Evolutionary conservation across 106 monocot genomes (phyloP).

Genomic region (Amphibolis antarctica): DNA sequence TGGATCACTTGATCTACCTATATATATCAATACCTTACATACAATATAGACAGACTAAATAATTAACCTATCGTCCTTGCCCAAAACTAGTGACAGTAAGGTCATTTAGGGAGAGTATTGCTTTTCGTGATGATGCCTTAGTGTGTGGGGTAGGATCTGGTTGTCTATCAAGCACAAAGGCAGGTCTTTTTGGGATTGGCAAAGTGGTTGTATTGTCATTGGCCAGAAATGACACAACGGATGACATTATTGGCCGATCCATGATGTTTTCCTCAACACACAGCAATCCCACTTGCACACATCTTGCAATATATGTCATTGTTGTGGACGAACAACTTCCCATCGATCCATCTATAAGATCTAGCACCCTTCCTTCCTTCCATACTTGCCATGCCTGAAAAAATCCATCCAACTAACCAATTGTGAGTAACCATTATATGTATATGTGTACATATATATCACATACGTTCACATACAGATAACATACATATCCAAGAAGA

Average conservation of each 20-base stretch:
- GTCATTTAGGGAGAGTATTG: slow-evolving; percentile 1
- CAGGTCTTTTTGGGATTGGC: slow-evolving; percentile 4
- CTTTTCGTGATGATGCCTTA: background rate
- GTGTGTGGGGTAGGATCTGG: background rate
- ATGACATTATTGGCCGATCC: background rate
- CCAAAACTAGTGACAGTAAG: background rate
- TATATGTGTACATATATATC: too few species aligned
- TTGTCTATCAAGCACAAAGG: background rate
- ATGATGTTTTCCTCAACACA: background rate
- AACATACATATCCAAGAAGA: slow-evolving; percentile 20
- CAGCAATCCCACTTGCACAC: slow-evolving; percentile 1
- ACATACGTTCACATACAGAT: background rate
- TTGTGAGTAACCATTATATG: too few species aligned
- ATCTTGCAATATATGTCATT: background rate
- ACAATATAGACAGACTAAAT: too few species aligned
- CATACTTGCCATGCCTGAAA: too few species aligned
- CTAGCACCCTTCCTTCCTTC: slow-evolving; percentile 16
- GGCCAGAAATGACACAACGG: background rate
- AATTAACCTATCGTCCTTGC: too few species aligned
- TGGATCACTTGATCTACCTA: too few species aligned
- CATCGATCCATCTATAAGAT: slow-evolving; percentile 16
- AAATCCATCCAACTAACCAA: too few species aligned
- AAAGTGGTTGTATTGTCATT: background rate
- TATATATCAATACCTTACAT: too few species aligned
- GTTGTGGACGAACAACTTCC: too few species aligned